Evolutionary conservation across 257 asterid genomes (phyloP), one percentile per base, ranked within the genome.

Genomic region (Solanum bukasovii): DNA sequence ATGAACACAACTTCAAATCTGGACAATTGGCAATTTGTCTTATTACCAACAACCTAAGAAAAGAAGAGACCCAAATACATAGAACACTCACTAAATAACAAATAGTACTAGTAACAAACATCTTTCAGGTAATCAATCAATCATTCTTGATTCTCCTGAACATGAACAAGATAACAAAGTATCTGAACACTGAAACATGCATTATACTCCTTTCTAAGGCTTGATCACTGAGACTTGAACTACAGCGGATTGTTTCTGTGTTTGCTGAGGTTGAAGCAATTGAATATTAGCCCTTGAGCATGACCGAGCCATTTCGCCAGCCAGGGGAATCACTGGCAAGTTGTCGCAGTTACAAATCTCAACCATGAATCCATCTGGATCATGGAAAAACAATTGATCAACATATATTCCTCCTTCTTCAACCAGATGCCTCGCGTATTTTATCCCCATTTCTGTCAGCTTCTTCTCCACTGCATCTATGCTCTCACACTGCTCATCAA

Each of bases 281-380:
- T 92, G 94, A 29, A 95, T 87, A 72, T 96, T 94, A 9, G 93
- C 31, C 86, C 96, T 90, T 0, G 98, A 94, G 87, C 99, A 97
- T 1, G 98, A 90, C 0, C 96, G 94, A 67, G 92, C 95, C 87
- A 96, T 88, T 89, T 92, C 98, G 27, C 96, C 97, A 34, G 97
- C 94, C 85, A 97, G 61, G 0, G 98, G 98, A 73, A 97, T 38
- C 46, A 96, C 90, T 20, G 99, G 98, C n/a, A 97, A 87, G 85
- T 96, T 92, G 56, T 97, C 99, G 82, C 99, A 97, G 91, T 97
- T 95, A 92, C 99, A 97, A 70, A 97, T 96, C 87, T 97, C 99
- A 10, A 96, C 93, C 99, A 97, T 97, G 95, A 97, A 97, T 0
- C 98, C 99, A 40, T 96, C 98, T 1, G 99, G 98, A 38, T 97